phyloP scores from a whole-genome alignment of 1,139 yeast genomes.

The Kodamaea fungicola region DNA sequence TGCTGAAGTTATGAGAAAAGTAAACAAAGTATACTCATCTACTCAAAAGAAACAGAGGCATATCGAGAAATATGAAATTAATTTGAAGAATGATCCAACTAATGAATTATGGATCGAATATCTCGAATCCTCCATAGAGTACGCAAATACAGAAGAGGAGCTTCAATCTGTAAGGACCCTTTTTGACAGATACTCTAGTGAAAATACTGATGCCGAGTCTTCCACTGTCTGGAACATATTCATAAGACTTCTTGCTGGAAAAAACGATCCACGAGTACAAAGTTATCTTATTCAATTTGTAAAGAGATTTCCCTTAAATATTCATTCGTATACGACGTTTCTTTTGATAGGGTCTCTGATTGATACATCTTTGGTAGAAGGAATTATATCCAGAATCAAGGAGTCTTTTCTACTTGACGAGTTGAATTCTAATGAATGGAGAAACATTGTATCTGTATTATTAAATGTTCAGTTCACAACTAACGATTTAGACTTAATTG shows the following conservation, averaged over 20 bases:
- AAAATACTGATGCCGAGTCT: neutral
- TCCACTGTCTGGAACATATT: conserved; percentile 5
- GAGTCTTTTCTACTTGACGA: conserved; percentile 11
- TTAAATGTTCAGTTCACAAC: conserved; percentile 12
- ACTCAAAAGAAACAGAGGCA: conserved; percentile 27
- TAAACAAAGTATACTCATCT: conserved; percentile 30
- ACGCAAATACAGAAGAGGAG: conserved; percentile 6
- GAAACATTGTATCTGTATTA: conserved; percentile 29
- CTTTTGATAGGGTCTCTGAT: conserved; percentile 8
- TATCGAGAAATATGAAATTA: conserved; percentile 25
- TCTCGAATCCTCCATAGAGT: conserved; percentile 24
- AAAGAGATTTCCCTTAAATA: conserved; percentile 20
- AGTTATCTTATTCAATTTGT: conserved; percentile 18
- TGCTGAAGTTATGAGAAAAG: conserved; percentile 34
- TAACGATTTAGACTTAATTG: conserved; percentile 7
- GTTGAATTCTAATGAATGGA: conserved; percentile 32
- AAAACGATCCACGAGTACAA: conserved; percentile 9
- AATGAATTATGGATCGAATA: conserved; percentile 30
- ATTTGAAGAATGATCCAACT: conserved; percentile 15
- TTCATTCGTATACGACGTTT: conserved; percentile 29
- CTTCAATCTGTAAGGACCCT: conserved; percentile 7
- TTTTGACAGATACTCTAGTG: conserved; percentile 4
- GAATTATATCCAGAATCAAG: neutral
- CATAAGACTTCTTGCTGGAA: conserved; percentile 4
- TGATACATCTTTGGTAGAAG: neutral